phyloP scores from a whole-genome alignment of 164 flowering plant species.

The Platanus orientalis region DNA sequence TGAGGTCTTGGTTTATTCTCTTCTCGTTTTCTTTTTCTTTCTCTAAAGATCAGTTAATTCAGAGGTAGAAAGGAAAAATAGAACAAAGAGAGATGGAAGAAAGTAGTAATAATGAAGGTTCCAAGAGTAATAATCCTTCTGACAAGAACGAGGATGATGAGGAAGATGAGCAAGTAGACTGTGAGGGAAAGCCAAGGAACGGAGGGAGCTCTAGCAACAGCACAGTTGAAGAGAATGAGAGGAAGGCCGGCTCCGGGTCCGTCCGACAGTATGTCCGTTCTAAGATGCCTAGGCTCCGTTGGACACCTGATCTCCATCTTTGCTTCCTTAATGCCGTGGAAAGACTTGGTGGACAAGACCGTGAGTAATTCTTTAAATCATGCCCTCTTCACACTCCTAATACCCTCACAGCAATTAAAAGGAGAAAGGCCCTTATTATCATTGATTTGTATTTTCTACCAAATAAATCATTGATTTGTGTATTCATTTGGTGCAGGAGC shows the following conservation, averaged over 20 bases:
- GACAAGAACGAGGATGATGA: conserved; percentile 16
- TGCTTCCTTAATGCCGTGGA: conserved; percentile 66
- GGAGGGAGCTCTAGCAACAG: conserved; percentile 74
- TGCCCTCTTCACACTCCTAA: not conserved
- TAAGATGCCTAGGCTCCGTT: conserved; percentile 70
- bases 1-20: no score
- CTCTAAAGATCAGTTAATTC: no score
- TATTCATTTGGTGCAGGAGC: conserved; percentile 69
- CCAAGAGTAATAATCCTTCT: conserved; percentile 23
- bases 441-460: conserved; percentile 6
- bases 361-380: conserved; percentile 37
- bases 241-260: conserved; percentile 30
- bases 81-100: conserved; percentile 19
- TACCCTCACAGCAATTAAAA: not conserved
- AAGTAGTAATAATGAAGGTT: conserved; percentile 21
- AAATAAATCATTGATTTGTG: no score
- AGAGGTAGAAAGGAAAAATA: no score
- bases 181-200: conserved; percentile 19
- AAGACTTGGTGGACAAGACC: conserved; percentile 72
- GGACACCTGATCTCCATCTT: conserved; percentile 84
- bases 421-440: not conserved
- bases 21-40: no score
- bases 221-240: conserved; percentile 69
- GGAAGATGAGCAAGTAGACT: conserved; percentile 19
- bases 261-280: conserved; percentile 73